Evolutionary conservation across 345 rosid genomes (phyloP), one percentile per base, ranked within the genome.

Genomic region (Rhizophora apiculata): DNA sequence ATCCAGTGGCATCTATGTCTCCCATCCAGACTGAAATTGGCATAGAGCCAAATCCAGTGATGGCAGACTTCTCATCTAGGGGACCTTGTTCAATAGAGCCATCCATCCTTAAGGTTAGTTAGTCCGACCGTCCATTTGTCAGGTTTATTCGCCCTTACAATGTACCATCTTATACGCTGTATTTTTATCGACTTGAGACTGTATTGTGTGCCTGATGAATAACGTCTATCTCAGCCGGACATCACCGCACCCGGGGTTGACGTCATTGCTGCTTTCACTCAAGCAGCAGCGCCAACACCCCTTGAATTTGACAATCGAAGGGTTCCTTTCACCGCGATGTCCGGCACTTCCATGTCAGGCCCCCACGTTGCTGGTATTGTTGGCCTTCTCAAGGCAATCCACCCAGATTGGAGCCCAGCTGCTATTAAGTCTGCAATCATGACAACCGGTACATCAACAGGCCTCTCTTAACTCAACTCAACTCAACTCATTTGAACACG

Each of bases 371-470:
- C 86, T 20, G 83, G 83, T 54, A 74, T 82, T 70, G 69, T 79
- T 48, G 82, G 82, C 21, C 78, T 80, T 57, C 71, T 82, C 32
- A 85, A 74, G 79, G 64, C 70, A 62, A n/a, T 68, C 54, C 85
- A 80, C 65, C 86, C 76, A 9, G 30, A 46, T 51, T 82, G 83
- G 86, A 79, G 85, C 21, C 86, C 86, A 53, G 78, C 85, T 48
- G 83, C 86, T 6, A 36, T 81, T 64, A 81, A 68, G 75, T 85
- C 88, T 49, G 83, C 85, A 31, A 74, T 85, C 36, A 82, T 85
- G 70, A 85, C 83, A 9, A 81, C 84, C 52, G 82, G 85, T 84
- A 30, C 27, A 31, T 34, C 19, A 43, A 43, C 49, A 43, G 13
- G 49, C 6, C 49, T 43, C 49, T 15, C 49, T 43, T 13, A 11